Conservation (phyloP, 108 stramenopile species). For the Cyclotella sp. region DNA sequence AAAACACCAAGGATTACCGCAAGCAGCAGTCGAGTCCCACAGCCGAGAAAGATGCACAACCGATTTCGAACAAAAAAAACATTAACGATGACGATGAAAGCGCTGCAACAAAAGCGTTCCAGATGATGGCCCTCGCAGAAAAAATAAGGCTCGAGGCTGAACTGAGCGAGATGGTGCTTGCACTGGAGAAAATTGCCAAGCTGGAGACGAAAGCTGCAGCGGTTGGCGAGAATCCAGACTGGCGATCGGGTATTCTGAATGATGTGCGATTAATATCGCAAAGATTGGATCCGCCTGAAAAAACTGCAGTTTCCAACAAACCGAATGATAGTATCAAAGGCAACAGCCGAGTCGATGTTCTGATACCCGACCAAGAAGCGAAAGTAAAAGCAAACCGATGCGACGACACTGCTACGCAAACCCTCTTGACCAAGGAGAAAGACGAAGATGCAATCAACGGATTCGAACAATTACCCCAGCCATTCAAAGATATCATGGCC, state of each 20-base stretch:
- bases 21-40: too few relatives aligned
- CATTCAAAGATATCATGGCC: slow-evolving; percentile 53
- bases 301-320: not conserved
- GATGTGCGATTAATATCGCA: slow-evolving; percentile 9
- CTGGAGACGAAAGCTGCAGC: slow-evolving; percentile 19
- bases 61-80: not conserved
- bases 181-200: slow-evolving; percentile 45
- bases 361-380: slow-evolving; percentile 6
- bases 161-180: slow-evolving; percentile 34
- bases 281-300: not conserved
- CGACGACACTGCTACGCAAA: slow-evolving; percentile 9
- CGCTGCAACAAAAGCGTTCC: slow-evolving; percentile 11
- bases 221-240: not conserved
- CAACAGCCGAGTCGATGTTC: not conserved
- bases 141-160: slow-evolving; percentile 45
- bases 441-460: slow-evolving; percentile 45
- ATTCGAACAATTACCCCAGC: slow-evolving; percentile 36
- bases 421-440: slow-evolving; percentile 39
- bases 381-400: slow-evolving; percentile 15
- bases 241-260: not conserved
- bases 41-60: too few relatives aligned
- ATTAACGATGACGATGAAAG: slow-evolving; percentile 1
- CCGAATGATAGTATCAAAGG: not conserved
- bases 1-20: too few relatives aligned
- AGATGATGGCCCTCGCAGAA: slow-evolving; percentile 31